A percentile compares a stretch with the other conserved stretches of the same genome.
Conservation (phyloP, 352 stramenopile species). For the Blastocystis sp. region DNA sequence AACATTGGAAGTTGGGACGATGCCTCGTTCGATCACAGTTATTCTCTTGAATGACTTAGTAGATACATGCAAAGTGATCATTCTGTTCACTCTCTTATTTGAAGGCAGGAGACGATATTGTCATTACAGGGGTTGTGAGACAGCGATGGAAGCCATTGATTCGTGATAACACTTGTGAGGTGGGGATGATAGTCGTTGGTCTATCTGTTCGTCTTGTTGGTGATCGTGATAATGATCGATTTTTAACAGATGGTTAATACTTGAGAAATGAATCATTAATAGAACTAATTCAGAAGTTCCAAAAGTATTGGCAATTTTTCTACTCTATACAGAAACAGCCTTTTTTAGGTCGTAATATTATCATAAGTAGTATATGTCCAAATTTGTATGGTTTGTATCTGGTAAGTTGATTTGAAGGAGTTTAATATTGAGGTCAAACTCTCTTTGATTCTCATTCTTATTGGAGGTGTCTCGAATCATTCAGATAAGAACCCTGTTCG, state of each 20-base stretch:
- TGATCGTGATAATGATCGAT: constrained; percentile 41
- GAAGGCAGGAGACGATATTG: constrained; percentile 75
- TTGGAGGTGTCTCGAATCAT: constrained; percentile 73
- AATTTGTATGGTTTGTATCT: constrained; percentile 74
- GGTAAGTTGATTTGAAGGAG: background rate
- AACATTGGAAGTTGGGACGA: constrained; percentile 75
- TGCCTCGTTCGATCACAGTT: constrained; percentile 74
- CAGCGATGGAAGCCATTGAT: constrained; percentile 74
- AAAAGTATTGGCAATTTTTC: constrained; percentile 72
- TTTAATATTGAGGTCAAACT: constrained; percentile 69
- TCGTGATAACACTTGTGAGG: constrained; percentile 72
- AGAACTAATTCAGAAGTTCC: constrained; percentile 74
- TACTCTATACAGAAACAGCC: constrained; percentile 65
- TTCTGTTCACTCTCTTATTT: constrained; percentile 1
- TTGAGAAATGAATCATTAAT: background rate
- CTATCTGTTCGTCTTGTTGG: constrained; percentile 67
- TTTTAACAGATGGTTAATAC: constrained; percentile 48
- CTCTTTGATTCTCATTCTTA: constrained; percentile 72
- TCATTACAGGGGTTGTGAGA: constrained; percentile 75
- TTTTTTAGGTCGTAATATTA: constrained; percentile 70
- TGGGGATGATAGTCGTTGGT: constrained; percentile 62
- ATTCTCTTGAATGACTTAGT: constrained; percentile 71
- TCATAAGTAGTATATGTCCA: constrained; percentile 74
- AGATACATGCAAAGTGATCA: constrained; percentile 2
- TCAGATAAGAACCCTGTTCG: constrained; percentile 74